A percentile compares a stretch with the other conserved stretches of the same genome.
Evolutionary conservation across 2,329 filamentous ascomycete genomes (phyloP).

Genomic region (Scytalidium lignicola): DNA sequence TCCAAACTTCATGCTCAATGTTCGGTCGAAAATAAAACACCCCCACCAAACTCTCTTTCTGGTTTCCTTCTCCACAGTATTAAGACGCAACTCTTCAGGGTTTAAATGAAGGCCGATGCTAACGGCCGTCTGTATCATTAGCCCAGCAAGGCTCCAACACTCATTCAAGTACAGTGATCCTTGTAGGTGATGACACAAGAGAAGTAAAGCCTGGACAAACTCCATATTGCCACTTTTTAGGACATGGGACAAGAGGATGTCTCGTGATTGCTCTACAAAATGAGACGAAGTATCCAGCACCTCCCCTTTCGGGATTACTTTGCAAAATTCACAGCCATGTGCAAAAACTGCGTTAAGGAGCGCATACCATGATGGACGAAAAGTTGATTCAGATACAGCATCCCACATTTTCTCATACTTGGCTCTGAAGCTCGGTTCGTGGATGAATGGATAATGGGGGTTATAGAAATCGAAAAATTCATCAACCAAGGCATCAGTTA

Average conservation of each 20-base stretch:
- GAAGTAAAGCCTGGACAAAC: not conserved
- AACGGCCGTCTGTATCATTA: constrained; percentile 26
- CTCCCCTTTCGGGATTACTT: not conserved
- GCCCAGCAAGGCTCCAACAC: constrained; percentile 26
- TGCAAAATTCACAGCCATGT: not conserved
- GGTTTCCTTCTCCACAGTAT: constrained; percentile 23
- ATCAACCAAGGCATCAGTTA: constrained; percentile 4
- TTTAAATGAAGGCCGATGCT: constrained; percentile 23
- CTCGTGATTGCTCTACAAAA: not conserved
- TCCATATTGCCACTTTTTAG: not conserved
- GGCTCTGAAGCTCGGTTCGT: constrained; percentile 13
- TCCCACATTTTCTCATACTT: constrained; percentile 6
- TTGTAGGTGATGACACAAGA: constrained; percentile 21
- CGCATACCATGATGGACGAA: not conserved
- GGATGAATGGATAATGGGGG: constrained; percentile 13
- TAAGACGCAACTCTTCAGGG: not conserved
- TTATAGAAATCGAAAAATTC: constrained; percentile 15
- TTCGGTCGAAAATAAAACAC: constrained; percentile 16
- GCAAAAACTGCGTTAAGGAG: not conserved
- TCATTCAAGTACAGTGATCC: constrained; percentile 23
- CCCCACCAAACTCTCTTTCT: constrained; percentile 26
- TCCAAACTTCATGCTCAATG: constrained; percentile 22
- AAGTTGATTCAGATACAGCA: not conserved
- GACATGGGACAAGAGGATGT: not conserved
- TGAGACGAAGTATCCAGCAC: not conserved